A percentile compares a stretch with the other conserved stretches of the same genome.
These are phyloP conservation scores for Amauroascus verrucosus DNA, from an alignment of 2,329 filamentous ascomycete species.

Conservation along the genomic window DNA sequence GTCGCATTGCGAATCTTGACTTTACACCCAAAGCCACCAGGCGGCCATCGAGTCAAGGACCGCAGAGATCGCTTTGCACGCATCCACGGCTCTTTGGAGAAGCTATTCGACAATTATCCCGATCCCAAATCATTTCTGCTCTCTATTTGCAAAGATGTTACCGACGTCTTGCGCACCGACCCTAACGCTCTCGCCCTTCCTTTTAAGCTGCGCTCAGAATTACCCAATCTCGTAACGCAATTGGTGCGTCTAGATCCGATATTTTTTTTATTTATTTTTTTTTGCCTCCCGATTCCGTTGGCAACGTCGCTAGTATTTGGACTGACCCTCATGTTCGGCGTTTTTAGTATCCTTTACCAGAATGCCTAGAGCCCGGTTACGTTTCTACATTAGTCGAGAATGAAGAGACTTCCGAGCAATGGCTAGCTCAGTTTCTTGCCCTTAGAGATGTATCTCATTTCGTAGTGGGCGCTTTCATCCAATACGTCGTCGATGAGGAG, in stretches of 20 bases:
- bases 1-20: constrained; percentile 31
- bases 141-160: constrained; percentile 31
- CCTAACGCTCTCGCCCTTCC: constrained; percentile 30
- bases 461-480: constrained; percentile 32
- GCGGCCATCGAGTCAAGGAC: constrained; percentile 27
- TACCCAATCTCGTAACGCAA: constrained; percentile 31
- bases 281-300: not conserved
- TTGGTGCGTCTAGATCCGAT: constrained; percentile 24
- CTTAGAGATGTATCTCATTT: constrained; percentile 34
- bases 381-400: constrained; percentile 28
- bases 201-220: constrained; percentile 24
- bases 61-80: constrained; percentile 33
- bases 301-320: not conserved
- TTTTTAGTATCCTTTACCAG: constrained; percentile 31
- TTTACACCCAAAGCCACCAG: constrained; percentile 31
- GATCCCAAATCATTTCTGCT: constrained; percentile 32
- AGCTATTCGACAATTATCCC: constrained; percentile 34
- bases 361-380: constrained; percentile 29
- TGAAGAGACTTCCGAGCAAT: constrained; percentile 25
- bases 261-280: not conserved
- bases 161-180: constrained; percentile 28
- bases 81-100: constrained; percentile 31
- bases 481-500: constrained; percentile 30
- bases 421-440: constrained; percentile 33
- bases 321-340: not conserved